Base-by-base conservation (phyloP, 164 flowering plant genomes). In the Nelumbo lutea region DNA sequence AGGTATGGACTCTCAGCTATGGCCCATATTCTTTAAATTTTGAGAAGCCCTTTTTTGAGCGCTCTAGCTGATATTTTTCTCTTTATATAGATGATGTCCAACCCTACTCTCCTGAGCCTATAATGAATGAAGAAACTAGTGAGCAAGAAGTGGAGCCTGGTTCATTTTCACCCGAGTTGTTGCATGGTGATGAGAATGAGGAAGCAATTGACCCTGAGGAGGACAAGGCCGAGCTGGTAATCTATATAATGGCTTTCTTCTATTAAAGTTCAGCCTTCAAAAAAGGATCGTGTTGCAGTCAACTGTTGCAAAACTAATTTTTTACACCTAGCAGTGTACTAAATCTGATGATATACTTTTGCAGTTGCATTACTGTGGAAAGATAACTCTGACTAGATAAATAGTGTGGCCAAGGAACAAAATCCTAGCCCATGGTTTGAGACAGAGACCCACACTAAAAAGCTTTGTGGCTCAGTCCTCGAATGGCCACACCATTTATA, bases 151-250 rank as follows among this genome's bases (percentile, higher is more conserved):
- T 81, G 71, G 89, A 85, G 69, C 90, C 87, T 58, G 99, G 99
- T 46, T 96, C 99, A 56, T 96, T 81, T 82, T 96, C 99, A 39
- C 99, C 99, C 3, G 86, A 88, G 73, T 73, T 84, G 46, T 66
- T 88, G 78, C 90, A 90, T 77, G 95, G 87, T 65, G 95, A 91
- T 71, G 99, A 91, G 1, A 75, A 79, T 70, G 96, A 91, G 76
- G 93, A 84, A 74, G 99, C 91, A 42, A 75, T 96, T 74, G 98
- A 96, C 75, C 99, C 99, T 68, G 95, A 87, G 71, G 90, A 83
- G 75, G 99, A 96, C 76, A 86, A 79, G 80, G 83, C 81, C 68
- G 85, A 85, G 64, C 80, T 91, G 92, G 98, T 94, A 82, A 70
- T 39, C 42, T 68, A 57, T 45, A 62, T 70, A 2, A 3, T 40